phyloP scores from a whole-genome alignment of 768 basidiomycete genomes.

The Trametes cingulata region DNA sequence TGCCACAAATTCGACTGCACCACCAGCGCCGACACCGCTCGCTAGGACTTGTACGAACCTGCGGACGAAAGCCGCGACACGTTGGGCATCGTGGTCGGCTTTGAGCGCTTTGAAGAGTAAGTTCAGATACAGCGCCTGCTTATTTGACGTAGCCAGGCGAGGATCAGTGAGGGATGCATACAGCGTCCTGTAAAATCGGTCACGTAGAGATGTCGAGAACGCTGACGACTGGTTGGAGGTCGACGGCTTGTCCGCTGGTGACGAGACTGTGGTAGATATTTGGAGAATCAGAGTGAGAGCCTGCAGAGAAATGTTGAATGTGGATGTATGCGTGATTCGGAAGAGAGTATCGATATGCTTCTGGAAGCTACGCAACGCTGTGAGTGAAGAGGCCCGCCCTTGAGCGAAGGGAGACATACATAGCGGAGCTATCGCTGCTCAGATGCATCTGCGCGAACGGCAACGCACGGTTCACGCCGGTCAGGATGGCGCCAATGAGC shows the following conservation, averaged over 20 bases:
- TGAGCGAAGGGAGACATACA: constrained; percentile 43
- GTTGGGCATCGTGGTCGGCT: constrained; percentile 53
- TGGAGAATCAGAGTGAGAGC: constrained; percentile 88
- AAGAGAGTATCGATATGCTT: constrained; percentile 92
- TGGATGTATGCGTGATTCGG: constrained; percentile 91
- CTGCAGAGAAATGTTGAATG: constrained; percentile 96
- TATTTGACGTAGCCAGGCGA: constrained; percentile 78
- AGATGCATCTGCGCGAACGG: constrained; percentile 84
- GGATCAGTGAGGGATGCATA: constrained; percentile 88
- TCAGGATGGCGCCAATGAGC: constrained; percentile 86
- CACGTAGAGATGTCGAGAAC: constrained; percentile 51
- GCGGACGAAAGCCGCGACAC: constrained; percentile 80
- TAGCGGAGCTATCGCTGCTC: constrained; percentile 49
- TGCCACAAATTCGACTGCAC: constrained; percentile 83
- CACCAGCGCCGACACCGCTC: constrained; percentile 55
- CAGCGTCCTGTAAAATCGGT: constrained; percentile 78
- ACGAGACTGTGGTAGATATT: constrained; percentile 58
- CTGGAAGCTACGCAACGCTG: constrained; percentile 55
- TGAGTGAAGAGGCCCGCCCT: neutral
- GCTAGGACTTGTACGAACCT: constrained; percentile 81
- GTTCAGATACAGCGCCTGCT: constrained; percentile 97
- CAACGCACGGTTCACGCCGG: constrained; percentile 92
- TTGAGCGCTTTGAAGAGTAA: constrained; percentile 90
- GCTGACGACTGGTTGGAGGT: constrained; percentile 40
- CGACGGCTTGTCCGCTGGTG: constrained; percentile 5